Conservation (phyloP, 208 protist genomes). For the Wallacemonas sp. region DNA sequence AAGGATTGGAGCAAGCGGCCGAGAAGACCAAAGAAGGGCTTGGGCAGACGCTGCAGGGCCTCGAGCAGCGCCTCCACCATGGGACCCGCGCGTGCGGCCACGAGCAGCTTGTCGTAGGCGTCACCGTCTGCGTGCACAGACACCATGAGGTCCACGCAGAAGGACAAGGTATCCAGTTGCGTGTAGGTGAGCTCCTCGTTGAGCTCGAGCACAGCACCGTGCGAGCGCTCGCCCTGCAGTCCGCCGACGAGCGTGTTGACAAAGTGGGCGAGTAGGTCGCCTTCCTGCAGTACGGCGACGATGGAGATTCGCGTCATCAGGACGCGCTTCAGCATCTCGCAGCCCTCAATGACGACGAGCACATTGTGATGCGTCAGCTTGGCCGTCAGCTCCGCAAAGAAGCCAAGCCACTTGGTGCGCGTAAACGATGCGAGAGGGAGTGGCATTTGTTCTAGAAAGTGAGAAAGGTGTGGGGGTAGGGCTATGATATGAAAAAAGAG, state of each 20-base stretch:
- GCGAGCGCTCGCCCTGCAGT: slow-evolving; percentile 29
- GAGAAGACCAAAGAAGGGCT: slow-evolving; percentile 64
- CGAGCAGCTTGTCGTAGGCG: slow-evolving; percentile 71
- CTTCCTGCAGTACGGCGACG: slow-evolving; percentile 77
- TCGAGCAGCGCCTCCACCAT: slow-evolving; percentile 57
- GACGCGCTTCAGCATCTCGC: slow-evolving; percentile 69
- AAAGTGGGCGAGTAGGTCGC: slow-evolving; percentile 54
- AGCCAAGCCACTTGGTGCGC: slow-evolving; percentile 78
- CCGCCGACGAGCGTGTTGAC: slow-evolving; percentile 60
- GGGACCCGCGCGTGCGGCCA: slow-evolving; percentile 52
- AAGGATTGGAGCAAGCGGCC: slow-evolving; percentile 48
- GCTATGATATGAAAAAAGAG: no score
- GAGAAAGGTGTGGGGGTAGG: no score
- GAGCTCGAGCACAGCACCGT: slow-evolving; percentile 24
- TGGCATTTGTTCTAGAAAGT: slow-evolving; percentile 41
- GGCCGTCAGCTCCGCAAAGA: slow-evolving; percentile 85
- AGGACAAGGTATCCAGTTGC: slow-evolving; percentile 63
- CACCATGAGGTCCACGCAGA: slow-evolving; percentile 74
- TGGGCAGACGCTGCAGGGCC: slow-evolving; percentile 47
- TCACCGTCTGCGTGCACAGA: slow-evolving; percentile 67
- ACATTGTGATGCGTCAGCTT: slow-evolving; percentile 86
- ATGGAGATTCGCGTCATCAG: slow-evolving; percentile 75
- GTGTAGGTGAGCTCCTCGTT: slow-evolving; percentile 63
- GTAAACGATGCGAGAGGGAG: slow-evolving; percentile 55
- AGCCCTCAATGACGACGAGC: slow-evolving; percentile 76